These are phyloP conservation scores for Aegilops bicornis DNA, from an alignment of 176 grass and related monocot species.

Conservation along the genomic window DNA sequence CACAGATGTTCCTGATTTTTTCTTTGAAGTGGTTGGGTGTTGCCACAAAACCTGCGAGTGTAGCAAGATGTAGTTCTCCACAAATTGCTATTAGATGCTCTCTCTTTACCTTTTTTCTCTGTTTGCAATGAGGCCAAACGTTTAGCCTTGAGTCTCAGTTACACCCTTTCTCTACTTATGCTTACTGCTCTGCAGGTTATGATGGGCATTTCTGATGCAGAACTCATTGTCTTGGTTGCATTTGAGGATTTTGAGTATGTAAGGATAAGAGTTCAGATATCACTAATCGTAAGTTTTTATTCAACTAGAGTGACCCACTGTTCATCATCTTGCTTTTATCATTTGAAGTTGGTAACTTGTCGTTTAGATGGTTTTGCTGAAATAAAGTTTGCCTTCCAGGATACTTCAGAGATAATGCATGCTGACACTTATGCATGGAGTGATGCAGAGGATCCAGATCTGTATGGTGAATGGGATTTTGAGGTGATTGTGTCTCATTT, in stretches of 20 bases:
- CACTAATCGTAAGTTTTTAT: constrained; percentile 57
- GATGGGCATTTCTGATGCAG: constrained; percentile 59
- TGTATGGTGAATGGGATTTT: constrained; percentile 92
- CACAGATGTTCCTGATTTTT: no score
- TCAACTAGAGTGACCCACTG: background rate
- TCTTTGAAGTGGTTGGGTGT: no score
- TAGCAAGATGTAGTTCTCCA: no score
- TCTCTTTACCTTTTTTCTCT: no score
- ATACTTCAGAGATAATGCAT: constrained; percentile 57
- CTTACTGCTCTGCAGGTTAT: constrained; percentile 46
- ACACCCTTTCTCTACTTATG: background rate
- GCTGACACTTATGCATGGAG: constrained; percentile 80
- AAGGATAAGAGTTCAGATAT: constrained; percentile 75
- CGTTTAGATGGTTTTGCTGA: background rate
- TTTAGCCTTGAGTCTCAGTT: background rate
- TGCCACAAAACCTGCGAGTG: no score
- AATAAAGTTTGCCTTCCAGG: constrained; percentile 38
- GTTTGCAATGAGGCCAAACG: background rate
- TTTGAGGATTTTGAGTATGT: constrained; percentile 90
- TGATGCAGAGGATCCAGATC: constrained; percentile 67
- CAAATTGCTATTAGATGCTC: no score
- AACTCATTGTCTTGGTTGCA: constrained; percentile 64
- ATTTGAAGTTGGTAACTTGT: background rate
- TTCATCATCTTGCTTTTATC: background rate
- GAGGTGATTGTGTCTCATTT: constrained; percentile 57